Conservation (phyloP, 1,284 basidiomycete genomes). For the Apiotrichum gamsii region DNA sequence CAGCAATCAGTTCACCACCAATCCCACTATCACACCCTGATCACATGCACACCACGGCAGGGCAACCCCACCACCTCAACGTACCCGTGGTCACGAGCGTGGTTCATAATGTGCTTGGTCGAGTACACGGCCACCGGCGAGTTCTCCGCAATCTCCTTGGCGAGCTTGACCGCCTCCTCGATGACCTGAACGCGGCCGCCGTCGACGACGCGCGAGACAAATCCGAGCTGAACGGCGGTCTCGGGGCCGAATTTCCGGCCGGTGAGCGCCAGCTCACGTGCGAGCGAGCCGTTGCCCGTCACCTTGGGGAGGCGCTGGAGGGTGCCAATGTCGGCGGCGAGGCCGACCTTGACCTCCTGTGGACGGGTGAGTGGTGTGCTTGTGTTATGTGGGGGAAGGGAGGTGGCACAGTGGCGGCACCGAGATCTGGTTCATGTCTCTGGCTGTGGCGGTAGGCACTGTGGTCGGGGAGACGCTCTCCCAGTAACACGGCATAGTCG, state of each 20-base stretch:
- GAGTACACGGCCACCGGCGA: slow-evolving; percentile 73
- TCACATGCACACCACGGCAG: no score
- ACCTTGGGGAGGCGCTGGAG: slow-evolving; percentile 79
- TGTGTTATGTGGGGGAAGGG: neutral
- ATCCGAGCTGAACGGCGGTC: slow-evolving; percentile 68
- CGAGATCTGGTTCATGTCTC: no score
- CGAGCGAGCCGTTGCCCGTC: slow-evolving; percentile 69
- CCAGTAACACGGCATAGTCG: no score
- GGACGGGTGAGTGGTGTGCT: neutral
- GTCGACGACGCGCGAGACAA: slow-evolving; percentile 67
- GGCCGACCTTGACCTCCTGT: slow-evolving; percentile 82
- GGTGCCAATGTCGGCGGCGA: slow-evolving; percentile 86
- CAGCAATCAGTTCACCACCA: no score
- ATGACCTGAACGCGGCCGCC: slow-evolving; percentile 58
- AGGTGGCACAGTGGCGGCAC: no score
- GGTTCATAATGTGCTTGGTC: slow-evolving; percentile 66
- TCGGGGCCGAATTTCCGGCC: slow-evolving; percentile 62
- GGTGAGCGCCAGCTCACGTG: slow-evolving; percentile 73
- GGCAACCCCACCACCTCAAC: no score
- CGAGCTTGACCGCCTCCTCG: slow-evolving; percentile 58
- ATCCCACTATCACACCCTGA: no score
- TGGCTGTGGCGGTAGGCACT: no score
- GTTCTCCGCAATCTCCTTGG: slow-evolving; percentile 64
- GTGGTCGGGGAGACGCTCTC: no score
- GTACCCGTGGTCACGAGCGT: neutral